Evolutionary conservation across 129 eudicot genomes (phyloP), one percentile per base, ranked within the genome.

Genomic region (Deinandra increscens): DNA sequence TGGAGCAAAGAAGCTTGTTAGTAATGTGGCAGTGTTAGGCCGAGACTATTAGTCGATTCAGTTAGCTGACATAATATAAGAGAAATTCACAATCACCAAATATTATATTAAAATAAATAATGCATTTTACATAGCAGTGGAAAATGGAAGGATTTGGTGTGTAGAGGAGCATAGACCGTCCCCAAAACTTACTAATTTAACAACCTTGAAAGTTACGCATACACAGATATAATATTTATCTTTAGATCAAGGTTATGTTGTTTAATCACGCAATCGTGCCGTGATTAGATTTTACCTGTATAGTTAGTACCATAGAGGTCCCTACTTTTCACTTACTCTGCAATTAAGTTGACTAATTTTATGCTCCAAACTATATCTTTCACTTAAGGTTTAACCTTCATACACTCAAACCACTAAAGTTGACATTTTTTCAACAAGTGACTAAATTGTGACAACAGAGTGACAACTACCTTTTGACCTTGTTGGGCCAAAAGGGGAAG

Each of bases 11-110:
- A 4, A 44, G 45, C 39, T 14, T 10, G 45, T 66, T 3, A 67
- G 37, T 17, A 42, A 63, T 8, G 46, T 31, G 17, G 44, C 38
- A 72, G 23, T 61, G n/a, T 29, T 33, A 34, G 7, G 51, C 20
- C 37, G 26, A 70, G 41, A 23, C 42, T 39, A 55, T 23, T 23
- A 58, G 29, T 56, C 48, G 36, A 31, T 39, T 34, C 65, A 70
- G 8, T 26, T 39, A 56, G 53, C 42, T 56, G 51, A 54, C 66
- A 41, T 39, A 26, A 41, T 70, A 41, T 34, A 45, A 45, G 77
- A 8, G 7, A 73, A 0, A 18, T 12, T 29, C 6, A 4, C 58
- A 50, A 6, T 17, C 29, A 7, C 26, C 1, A 29, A 29, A 29
- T 54, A 41, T 29, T 59, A 12, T 1, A 59, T 12, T 13, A 33